Base-by-base conservation (phyloP, 768 basidiomycete genomes). In the Hysterangium stoloniferum region DNA sequence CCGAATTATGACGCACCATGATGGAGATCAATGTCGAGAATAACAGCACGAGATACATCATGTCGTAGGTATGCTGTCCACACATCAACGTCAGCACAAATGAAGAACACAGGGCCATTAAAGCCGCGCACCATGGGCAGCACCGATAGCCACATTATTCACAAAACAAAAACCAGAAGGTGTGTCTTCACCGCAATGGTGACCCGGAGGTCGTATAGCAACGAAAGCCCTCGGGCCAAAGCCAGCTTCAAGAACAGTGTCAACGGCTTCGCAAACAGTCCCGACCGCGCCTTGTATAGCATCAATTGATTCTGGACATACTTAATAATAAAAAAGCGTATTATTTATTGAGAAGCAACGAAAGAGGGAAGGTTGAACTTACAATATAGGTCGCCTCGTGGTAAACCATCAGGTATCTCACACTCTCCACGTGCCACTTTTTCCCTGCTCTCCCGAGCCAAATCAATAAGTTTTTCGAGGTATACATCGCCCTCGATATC, bases 101-200 rank as follows among this genome's bases (percentile, higher is more conserved):
- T 6, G 4, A 20, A 1, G 19, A 36, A 17, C 31, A 29, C 34
- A 4, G 37, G 54, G n/a, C 7, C 8, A 47, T 45, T 9, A 11
- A 25, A 17, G 3, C 22, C 4, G 20, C 8, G 11, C 73, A 92
- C 92, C 94, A 61, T 97, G 90, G 12, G 91, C 90, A 28, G 92
- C 92, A 0, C 76, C 93, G 3, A 97, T 76, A 0, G 84, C 83
- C 0, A 96, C 86, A 59, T 98, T 99, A 57, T 97, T 97, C 27
- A 96, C 76, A 58, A 94, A 96, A 65, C 95, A 97, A 63, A 97
- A 98, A 0, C 95, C 95, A 8, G 80, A 84, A 0, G 95, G 95
- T 0, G 79, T 78, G 53, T 92, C 80, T 65, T 93, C 91, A 2
- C 88, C 88, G 60, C 93, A 95, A 58, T 97, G 93, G 70, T 96